Evolutionary conservation across 2,329 filamentous ascomycete species (phyloP).

Genomic region (Colletotrichum sp.): DNA sequence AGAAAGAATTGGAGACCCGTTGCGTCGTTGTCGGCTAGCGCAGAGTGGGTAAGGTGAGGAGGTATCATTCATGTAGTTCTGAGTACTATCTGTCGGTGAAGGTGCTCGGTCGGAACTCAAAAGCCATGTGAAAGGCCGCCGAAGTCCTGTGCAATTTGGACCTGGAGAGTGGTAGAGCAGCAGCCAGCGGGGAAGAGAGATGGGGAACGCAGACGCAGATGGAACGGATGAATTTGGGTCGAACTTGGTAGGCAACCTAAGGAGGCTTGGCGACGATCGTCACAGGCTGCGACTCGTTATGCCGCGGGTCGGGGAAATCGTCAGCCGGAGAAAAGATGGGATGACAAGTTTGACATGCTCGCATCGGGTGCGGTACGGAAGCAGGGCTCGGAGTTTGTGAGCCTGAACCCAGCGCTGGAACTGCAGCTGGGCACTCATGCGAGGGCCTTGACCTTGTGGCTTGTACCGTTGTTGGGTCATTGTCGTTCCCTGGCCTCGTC

Average conservation of each 20-base stretch:
- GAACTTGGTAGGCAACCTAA: neutral
- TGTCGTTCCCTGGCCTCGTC: neutral
- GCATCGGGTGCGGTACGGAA: neutral
- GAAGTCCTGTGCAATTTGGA: neutral
- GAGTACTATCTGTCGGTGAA: neutral
- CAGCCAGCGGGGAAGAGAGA: neutral
- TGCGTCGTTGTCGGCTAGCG: neutral
- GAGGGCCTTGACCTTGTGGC: neutral
- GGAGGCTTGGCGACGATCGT: constrained; percentile 8
- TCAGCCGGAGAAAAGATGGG: constrained; percentile 15
- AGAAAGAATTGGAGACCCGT: neutral
- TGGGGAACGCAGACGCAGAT: neutral
- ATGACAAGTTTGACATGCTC: constrained; percentile 16
- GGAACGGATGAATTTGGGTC: neutral
- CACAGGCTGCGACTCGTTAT: constrained; percentile 16
- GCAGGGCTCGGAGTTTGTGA: neutral
- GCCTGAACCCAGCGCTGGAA: neutral
- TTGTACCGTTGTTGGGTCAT: neutral
- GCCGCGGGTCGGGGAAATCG: constrained; percentile 18
- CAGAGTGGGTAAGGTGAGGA: neutral
- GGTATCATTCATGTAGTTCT: neutral
- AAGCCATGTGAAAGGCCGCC: neutral
- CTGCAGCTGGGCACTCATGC: neutral
- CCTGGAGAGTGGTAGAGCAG: neutral
- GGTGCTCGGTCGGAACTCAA: neutral